A percentile compares a stretch with the other conserved stretches of the same genome.
phyloP scores from a whole-genome alignment of 768 basidiomycete species.

The Kwoniella newhampshirensis region DNA sequence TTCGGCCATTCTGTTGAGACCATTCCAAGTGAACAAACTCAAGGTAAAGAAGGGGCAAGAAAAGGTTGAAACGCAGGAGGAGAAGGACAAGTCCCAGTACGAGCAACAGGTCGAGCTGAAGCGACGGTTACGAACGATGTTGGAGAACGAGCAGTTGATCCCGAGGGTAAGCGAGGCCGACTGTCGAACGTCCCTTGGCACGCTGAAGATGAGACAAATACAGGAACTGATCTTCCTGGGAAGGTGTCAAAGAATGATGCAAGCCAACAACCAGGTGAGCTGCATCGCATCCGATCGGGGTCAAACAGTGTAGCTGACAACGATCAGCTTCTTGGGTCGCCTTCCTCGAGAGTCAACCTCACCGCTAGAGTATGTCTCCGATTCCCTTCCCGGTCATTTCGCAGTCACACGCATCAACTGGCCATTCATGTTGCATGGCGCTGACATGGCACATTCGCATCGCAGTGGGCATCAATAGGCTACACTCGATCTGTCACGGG shows the following conservation, averaged over 20 bases:
- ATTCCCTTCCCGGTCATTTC: background rate
- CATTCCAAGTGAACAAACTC: conserved; percentile 47
- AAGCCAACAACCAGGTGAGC: conserved; percentile 56
- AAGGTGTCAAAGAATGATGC: conserved; percentile 55
- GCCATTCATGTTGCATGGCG: too few species aligned
- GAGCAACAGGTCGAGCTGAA: conserved; percentile 55
- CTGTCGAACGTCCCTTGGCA: conserved; percentile 60
- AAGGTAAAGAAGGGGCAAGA: conserved; percentile 28
- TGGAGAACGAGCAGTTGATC: conserved; percentile 54
- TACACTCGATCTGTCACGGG: conserved; percentile 62
- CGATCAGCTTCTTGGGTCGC: conserved; percentile 72
- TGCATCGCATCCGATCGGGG: too few species aligned
- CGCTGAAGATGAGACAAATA: conserved; percentile 1
- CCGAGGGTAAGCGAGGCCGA: conserved; percentile 58
- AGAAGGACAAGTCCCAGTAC: conserved; percentile 42
- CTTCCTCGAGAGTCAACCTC: conserved; percentile 86
- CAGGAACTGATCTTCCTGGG: conserved; percentile 52
- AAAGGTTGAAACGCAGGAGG: conserved; percentile 16
- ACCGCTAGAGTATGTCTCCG: conserved; percentile 71
- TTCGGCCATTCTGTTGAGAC: conserved; percentile 54
- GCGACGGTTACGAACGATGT: conserved; percentile 51
- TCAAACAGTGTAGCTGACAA: background rate
- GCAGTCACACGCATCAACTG: too few species aligned
- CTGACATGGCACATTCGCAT: too few species aligned
- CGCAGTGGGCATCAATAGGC: conserved; percentile 49